Evolutionary conservation across 2,329 filamentous ascomycete genomes (phyloP).

Genomic region (Paraphaeosphaeria minitans): DNA sequence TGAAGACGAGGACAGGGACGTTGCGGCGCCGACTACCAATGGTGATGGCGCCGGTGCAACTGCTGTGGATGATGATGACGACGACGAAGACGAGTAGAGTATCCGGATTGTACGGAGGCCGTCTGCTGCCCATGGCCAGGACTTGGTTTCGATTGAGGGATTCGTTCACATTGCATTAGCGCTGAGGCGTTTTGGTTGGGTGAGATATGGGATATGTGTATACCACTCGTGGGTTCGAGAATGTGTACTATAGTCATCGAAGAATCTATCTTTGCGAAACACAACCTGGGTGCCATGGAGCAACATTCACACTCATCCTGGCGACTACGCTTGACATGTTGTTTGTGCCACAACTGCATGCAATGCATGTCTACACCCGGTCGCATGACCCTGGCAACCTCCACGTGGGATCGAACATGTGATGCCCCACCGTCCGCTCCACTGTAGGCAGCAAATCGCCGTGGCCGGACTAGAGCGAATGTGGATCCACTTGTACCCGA

Average conservation of each 20-base stretch:
- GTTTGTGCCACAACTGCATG: too few relatives aligned
- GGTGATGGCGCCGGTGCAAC: conserved; percentile 16
- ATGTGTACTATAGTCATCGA: neutral
- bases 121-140: neutral
- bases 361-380: too few relatives aligned
- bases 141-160: neutral
- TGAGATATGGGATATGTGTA: conserved; percentile 2
- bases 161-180: conserved; percentile 25
- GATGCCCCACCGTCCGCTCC: neutral
- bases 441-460: neutral
- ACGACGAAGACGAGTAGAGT: conserved; percentile 31
- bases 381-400: neutral
- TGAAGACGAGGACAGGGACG: conserved; percentile 35
- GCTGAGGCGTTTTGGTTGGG: conserved; percentile 20
- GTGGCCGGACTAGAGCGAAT: neutral
- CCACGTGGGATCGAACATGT: neutral
- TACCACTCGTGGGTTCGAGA: neutral
- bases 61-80: conserved; percentile 38
- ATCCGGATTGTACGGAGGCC: neutral
- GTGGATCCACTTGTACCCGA: neutral
- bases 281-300: too few relatives aligned
- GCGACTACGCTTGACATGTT: too few relatives aligned
- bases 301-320: too few relatives aligned
- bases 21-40: conserved; percentile 26
- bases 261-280: too few relatives aligned